Conservation (phyloP, 2,329 filamentous ascomycete genomes). For the Penicillium sp. region DNA sequence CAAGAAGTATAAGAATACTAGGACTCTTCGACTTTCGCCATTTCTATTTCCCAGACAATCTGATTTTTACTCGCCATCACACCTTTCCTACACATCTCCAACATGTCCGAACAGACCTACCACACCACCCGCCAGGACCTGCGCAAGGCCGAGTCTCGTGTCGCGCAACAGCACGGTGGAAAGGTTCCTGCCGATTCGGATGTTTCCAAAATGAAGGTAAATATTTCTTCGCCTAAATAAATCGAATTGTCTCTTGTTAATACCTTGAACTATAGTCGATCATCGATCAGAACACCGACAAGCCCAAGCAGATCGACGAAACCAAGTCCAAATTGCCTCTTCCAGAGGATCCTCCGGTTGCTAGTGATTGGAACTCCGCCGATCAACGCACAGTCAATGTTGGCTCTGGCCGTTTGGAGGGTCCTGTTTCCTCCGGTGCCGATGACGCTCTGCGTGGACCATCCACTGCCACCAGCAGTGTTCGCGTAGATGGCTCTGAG, state of each 20-base stretch:
- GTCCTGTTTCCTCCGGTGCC: conserved; percentile 54
- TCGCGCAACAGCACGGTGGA: conserved; percentile 46
- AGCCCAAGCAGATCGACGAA: conserved; percentile 68
- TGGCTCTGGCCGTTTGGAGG: conserved; percentile 63
- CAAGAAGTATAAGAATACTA: conserved; percentile 8
- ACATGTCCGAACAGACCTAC: conserved; percentile 48
- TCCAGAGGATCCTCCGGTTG: conserved; percentile 74
- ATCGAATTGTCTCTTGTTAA: neutral
- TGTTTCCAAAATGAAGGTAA: conserved; percentile 53
- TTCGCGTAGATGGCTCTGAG: conserved; percentile 52
- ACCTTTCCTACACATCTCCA: conserved; percentile 5
- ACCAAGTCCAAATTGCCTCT: conserved; percentile 75
- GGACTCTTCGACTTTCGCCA: neutral
- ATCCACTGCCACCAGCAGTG: conserved; percentile 61
- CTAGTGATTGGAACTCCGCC: conserved; percentile 77
- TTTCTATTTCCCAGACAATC: neutral
- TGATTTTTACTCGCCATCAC: neutral
- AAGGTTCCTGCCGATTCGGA: conserved; percentile 50
- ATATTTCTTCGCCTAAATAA: neutral
- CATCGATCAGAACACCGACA: conserved; percentile 51
- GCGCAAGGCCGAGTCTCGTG: conserved; percentile 52
- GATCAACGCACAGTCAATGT: conserved; percentile 72
- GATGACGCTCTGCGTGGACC: conserved; percentile 62
- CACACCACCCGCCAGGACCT: conserved; percentile 55
- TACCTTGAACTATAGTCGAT: conserved; percentile 33